A percentile compares a stretch with the other conserved stretches of the same genome.
Conservation (phyloP, 2,329 filamentous ascomycete species). For the Fusarium mundagurra region DNA sequence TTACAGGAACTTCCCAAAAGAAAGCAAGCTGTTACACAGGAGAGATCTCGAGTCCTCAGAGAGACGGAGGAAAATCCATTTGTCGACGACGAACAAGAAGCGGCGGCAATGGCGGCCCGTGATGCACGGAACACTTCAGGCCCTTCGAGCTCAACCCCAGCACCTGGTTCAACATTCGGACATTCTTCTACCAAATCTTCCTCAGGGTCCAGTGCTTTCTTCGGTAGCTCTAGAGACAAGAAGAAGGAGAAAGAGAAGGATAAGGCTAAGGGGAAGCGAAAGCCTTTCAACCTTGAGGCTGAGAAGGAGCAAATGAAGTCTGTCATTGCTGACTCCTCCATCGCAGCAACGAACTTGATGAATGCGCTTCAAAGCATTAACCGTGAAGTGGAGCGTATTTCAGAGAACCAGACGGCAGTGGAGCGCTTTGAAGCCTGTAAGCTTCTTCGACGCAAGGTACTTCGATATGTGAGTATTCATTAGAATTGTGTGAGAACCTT, state of each 20-base stretch:
- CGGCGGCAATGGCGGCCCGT: conserved; percentile 43
- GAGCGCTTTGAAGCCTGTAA: conserved; percentile 89
- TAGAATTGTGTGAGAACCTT: not conserved
- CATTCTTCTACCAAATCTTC: conserved; percentile 49
- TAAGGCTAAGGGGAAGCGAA: conserved; percentile 66
- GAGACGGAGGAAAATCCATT: conserved; percentile 83
- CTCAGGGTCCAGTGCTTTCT: conserved; percentile 50
- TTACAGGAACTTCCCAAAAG: conserved; percentile 69
- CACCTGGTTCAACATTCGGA: conserved; percentile 8
- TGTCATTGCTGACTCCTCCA: conserved; percentile 87
- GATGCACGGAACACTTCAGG: conserved; percentile 39
- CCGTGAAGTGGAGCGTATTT: conserved; percentile 86
- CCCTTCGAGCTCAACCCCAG: conserved; percentile 30
- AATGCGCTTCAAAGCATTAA: conserved; percentile 93
- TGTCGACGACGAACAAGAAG: conserved; percentile 71
- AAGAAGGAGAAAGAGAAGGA: conserved; percentile 64
- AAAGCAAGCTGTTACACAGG: conserved; percentile 78
- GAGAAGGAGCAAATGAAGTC: conserved; percentile 90
- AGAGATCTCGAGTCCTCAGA: conserved; percentile 82
- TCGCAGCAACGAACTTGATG: conserved; percentile 88
- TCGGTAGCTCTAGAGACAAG: conserved; percentile 59
- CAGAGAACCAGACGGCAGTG: conserved; percentile 80
- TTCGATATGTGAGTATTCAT: conserved; percentile 74
- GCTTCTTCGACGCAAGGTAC: conserved; percentile 80
- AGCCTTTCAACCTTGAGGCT: conserved; percentile 82